Evolutionary conservation across 768 basidiomycete genomes (phyloP), one percentile per base, ranked within the genome.

Genomic region (Lactarius indigo): DNA sequence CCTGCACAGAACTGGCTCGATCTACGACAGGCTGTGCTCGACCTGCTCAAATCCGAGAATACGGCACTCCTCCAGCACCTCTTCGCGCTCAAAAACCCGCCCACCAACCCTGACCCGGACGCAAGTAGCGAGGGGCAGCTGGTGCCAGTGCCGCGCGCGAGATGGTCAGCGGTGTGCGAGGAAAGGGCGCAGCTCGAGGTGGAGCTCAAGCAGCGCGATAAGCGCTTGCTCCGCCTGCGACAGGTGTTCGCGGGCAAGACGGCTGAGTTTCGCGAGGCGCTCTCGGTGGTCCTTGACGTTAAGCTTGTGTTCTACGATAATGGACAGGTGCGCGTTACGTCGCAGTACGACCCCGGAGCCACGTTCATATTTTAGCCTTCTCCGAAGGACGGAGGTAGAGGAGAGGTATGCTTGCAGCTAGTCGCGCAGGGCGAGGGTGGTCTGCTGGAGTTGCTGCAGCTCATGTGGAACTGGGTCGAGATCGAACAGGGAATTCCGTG

Each of bases 281-380:
- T 98, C 66, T 88, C 90, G 5, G 88, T 90, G 0, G 89, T 98
- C 58, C 84, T 98, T 0, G 96, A 96, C 6, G 88, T 94, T 74
- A 94, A 96, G 72, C 84, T 98, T 58, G 88, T 90, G 2, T 97
- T 98, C 74, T 92, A 92, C 73, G 91, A 90, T 18, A 94, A 93
- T 61, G 96, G 96, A 0, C 87, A 93, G 71, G 89, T 98, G 59
- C 84, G 92, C 28, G 87, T 97, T 66, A 96, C 94, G 5, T 91
- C 90, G n/a, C 83, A 92, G 71, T 98, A 90, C 78, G 95, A 97
- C 69, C 85, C 92, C 81, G 84, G 60, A 92, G n/a, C n/a, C n/a
- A n/a, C n/a, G n/a, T n/a, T n/a, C n/a, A n/a, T n/a, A n/a, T n/a
- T n/a, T n/a, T n/a, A n/a, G n/a, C n/a, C n/a, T n/a, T n/a, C n/a